phyloP scores from a whole-genome alignment of 805 yeast genomes.

The Ascoidea asiatica region DNA sequence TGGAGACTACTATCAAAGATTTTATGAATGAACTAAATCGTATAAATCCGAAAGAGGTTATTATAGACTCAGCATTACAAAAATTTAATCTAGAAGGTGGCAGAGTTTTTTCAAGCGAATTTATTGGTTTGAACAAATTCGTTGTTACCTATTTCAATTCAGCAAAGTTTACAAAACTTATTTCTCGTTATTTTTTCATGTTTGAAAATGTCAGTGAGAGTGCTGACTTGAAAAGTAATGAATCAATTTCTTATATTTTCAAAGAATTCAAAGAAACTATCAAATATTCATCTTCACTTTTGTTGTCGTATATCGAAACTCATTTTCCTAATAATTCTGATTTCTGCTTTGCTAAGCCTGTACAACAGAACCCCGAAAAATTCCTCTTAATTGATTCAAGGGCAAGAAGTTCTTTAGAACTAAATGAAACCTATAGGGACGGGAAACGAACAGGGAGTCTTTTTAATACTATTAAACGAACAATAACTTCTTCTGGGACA shows the following conservation, averaged over 20 bases:
- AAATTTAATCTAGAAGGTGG: constrained; percentile 27
- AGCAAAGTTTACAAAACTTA: not conserved
- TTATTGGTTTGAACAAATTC: constrained; percentile 1
- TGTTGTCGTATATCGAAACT: constrained; percentile 56
- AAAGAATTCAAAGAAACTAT: not conserved
- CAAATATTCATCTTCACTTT: constrained; percentile 14
- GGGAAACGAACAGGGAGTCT: constrained; percentile 55
- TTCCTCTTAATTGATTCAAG: constrained; percentile 71
- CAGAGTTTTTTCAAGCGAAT: constrained; percentile 3
- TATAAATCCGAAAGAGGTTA: constrained; percentile 68
- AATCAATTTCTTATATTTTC: constrained; percentile 33
- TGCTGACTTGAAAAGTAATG: constrained; percentile 26
- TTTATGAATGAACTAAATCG: constrained; percentile 63
- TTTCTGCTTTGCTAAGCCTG: constrained; percentile 56
- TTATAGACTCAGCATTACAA: constrained; percentile 37
- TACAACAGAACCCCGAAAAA: constrained; percentile 33
- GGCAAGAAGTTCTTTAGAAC: constrained; percentile 65
- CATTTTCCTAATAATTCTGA: constrained; percentile 53
- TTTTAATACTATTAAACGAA: constrained; percentile 53
- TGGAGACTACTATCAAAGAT: constrained; percentile 44
- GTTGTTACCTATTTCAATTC: constrained; percentile 3
- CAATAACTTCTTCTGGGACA: constrained; percentile 73
- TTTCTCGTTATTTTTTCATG: not conserved
- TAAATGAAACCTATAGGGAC: constrained; percentile 44
- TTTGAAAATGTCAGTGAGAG: constrained; percentile 8